phyloP scores from a whole-genome alignment of 805 yeast species.

The Ogataea paraovalis region DNA sequence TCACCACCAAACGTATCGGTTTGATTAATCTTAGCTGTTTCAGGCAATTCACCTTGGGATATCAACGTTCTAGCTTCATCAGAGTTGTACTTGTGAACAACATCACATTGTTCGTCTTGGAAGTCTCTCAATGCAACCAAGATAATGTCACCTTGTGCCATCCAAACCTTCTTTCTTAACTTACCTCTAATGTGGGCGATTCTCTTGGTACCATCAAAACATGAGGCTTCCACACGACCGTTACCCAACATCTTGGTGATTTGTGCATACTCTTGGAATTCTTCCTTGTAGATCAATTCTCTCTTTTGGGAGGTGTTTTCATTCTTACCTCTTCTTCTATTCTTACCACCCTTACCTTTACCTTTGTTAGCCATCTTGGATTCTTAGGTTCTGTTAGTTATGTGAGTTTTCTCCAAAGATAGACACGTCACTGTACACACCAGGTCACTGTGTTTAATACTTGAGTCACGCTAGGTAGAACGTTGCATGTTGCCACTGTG shows the following conservation, averaged over 20 bases:
- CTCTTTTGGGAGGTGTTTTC: conserved; percentile 88
- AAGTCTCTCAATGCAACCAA: conserved; percentile 95
- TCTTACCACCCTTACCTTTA: conserved; percentile 69
- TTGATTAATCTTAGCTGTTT: conserved; percentile 94
- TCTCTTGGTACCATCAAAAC: conserved; percentile 92
- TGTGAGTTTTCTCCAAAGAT: too few relatives aligned
- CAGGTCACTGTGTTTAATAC: too few relatives aligned
- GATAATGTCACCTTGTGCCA: conserved; percentile 97
- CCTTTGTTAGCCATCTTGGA: conserved; percentile 51
- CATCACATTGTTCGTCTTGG: conserved; percentile 98
- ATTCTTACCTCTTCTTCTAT: conserved; percentile 98
- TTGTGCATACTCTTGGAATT: conserved; percentile 98
- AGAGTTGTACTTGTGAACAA: conserved; percentile 91
- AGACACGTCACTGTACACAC: too few relatives aligned
- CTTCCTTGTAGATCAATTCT: conserved; percentile 87
- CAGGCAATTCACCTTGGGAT: conserved; percentile 95
- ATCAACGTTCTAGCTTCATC: conserved; percentile 98
- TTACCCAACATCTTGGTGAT: conserved; percentile 97
- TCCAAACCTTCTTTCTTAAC: conserved; percentile 99
- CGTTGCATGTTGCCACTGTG: too few relatives aligned
- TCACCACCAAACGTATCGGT: conserved; percentile 96
- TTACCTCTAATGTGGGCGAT: conserved; percentile 99
- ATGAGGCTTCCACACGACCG: conserved; percentile 91
- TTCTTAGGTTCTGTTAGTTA: conserved; percentile 24
- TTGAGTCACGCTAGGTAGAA: too few relatives aligned